A percentile compares a stretch with the other conserved stretches of the same genome.
phyloP scores from a whole-genome alignment of 2,329 filamentous ascomycete genomes.

The Septoria linicola region DNA sequence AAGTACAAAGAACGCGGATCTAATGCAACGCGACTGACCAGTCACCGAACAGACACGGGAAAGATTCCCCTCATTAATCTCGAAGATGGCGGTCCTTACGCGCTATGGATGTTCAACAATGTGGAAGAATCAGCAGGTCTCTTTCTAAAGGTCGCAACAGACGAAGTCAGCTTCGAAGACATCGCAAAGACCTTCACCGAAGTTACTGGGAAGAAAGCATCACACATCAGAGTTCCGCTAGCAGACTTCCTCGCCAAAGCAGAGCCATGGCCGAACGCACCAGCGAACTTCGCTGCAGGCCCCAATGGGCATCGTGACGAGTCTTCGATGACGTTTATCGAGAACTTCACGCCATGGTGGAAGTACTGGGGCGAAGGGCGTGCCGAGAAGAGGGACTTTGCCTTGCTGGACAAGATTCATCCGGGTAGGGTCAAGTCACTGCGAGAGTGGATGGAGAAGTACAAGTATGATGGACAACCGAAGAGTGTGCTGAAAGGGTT shows the following conservation, averaged over 20 bases:
- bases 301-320: slow-evolving; percentile 33
- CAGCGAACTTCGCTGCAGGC: slow-evolving; percentile 38
- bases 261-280: slow-evolving; percentile 43
- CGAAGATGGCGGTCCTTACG: slow-evolving; percentile 19
- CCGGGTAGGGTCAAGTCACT: slow-evolving; percentile 50
- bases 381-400: slow-evolving; percentile 49
- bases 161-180: slow-evolving; percentile 32
- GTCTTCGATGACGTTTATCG: slow-evolving; percentile 41
- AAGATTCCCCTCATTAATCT: neutral
- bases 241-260: slow-evolving; percentile 44
- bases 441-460: slow-evolving; percentile 49
- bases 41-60: neutral
- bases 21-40: neutral
- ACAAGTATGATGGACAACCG: slow-evolving; percentile 5
- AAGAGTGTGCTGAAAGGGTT: neutral
- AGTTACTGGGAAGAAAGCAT: slow-evolving; percentile 37
- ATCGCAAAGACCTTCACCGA: slow-evolving; percentile 36
- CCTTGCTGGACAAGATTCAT: slow-evolving; percentile 53
- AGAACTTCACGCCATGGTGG: slow-evolving; percentile 57
- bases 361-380: slow-evolving; percentile 48
- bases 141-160: slow-evolving; percentile 33
- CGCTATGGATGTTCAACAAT: slow-evolving; percentile 36
- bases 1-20: neutral
- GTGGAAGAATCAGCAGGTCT: slow-evolving; percentile 29
- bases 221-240: slow-evolving; percentile 30